Conservation (phyloP, 139 green algal genomes). For the Chlamydomonas sp. region DNA sequence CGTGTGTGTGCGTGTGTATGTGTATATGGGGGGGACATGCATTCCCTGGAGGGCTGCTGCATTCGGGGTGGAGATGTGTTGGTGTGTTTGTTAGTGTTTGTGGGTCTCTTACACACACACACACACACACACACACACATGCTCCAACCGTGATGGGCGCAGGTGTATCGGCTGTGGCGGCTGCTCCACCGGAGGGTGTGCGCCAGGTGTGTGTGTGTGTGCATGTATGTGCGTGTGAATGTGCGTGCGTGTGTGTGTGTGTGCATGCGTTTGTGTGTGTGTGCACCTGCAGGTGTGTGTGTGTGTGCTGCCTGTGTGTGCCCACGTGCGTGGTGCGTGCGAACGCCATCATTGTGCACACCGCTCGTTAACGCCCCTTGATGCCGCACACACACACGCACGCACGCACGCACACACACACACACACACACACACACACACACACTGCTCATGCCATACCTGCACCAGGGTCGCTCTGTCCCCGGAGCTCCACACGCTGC, state of each 20-base stretch:
- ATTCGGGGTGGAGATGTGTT: slow-evolving; percentile 12
- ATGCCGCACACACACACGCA: no score
- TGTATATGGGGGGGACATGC: neutral
- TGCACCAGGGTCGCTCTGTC: neutral
- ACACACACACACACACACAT: no score
- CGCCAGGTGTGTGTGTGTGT: neutral
- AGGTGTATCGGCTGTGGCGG: slow-evolving; percentile 37
- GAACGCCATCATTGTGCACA: neutral
- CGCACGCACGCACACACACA: no score
- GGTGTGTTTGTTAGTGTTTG: neutral
- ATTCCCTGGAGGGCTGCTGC: neutral
- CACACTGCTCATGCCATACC: neutral
- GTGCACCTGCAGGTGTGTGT: neutral
- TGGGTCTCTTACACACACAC: neutral
- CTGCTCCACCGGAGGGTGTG: slow-evolving; percentile 30
- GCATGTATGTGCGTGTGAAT: neutral
- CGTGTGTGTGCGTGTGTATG: neutral
- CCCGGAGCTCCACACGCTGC: no score
- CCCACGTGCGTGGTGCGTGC: neutral
- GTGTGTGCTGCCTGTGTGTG: neutral
- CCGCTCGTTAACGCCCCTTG: no score
- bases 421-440: no score
- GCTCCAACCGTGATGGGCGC: no score
- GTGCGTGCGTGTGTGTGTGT: neutral
- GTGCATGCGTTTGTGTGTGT: neutral